Percentiles rank a stretch among this genome's conserved stretches.
Conservation (phyloP, 1,284 basidiomycete species). For the Inonotus hispidus region DNA sequence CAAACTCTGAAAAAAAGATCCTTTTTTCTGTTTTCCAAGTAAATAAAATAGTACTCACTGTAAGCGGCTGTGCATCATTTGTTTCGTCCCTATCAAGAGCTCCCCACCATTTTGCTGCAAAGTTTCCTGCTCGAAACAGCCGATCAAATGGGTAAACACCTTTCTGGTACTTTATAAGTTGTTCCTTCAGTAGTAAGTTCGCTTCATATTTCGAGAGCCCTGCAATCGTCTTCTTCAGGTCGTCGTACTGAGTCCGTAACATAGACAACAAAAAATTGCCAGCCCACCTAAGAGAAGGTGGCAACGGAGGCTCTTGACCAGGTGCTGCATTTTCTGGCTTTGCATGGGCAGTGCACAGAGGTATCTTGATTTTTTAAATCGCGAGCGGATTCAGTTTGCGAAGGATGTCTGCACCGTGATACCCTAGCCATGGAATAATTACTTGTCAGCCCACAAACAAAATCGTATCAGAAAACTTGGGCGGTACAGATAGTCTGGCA, state of each 20-base stretch:
- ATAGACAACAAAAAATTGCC: neutral
- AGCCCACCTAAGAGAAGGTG: neutral
- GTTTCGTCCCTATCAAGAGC: neutral
- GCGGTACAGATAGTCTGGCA: neutral
- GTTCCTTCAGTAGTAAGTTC: neutral
- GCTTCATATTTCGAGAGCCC: neutral
- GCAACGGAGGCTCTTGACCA: neutral
- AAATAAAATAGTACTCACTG: neutral
- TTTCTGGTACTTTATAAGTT: neutral
- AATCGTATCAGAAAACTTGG: neutral
- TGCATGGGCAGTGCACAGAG: neutral
- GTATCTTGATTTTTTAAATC: neutral
- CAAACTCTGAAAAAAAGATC: neutral
- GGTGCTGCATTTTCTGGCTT: neutral
- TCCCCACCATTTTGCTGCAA: neutral
- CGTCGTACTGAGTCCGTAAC: neutral
- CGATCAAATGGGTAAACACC: neutral
- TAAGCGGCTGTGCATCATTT: neutral
- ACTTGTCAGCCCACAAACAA: neutral
- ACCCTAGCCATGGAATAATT: neutral
- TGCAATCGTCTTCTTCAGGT: neutral
- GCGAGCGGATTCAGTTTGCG: neutral
- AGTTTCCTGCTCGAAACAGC: neutral
- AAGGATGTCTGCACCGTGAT: neutral
- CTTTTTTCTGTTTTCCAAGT: neutral